Percentiles rank a stretch among this genome's conserved stretches.
phyloP scores from a whole-genome alignment of 2,329 filamentous ascomycete species.

The Botrytis porri region DNA sequence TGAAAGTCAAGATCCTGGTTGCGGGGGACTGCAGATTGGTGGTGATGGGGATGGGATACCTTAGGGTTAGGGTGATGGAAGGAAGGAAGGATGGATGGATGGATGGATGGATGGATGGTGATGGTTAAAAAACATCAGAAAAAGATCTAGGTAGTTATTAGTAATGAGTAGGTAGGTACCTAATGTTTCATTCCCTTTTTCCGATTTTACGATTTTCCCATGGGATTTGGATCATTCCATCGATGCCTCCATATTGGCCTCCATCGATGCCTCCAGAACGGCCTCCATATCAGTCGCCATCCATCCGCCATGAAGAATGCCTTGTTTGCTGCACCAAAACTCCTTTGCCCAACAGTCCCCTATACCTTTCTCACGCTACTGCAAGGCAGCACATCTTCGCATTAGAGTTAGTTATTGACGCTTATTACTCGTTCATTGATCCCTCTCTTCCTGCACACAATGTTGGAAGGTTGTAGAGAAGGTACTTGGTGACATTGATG shows the following conservation, averaged over 20 bases:
- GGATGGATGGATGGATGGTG: too few relatives aligned
- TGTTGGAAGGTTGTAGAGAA: background rate
- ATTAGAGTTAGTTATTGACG: background rate
- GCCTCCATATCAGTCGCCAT: background rate
- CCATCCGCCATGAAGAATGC: conserved; percentile 18
- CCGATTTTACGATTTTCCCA: background rate
- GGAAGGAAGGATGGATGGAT: too few relatives aligned
- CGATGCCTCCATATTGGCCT: background rate
- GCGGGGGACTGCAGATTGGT: background rate
- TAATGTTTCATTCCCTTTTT: background rate
- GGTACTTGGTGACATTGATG: background rate
- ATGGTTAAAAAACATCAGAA: background rate
- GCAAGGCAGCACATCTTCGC: background rate
- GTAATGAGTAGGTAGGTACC: background rate
- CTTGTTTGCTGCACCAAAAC: background rate
- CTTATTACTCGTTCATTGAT: background rate
- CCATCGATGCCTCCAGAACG: too few relatives aligned
- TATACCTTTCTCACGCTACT: conserved; percentile 6
- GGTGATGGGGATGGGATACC: background rate
- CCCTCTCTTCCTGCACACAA: background rate
- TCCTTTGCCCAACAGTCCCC: background rate
- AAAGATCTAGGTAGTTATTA: background rate
- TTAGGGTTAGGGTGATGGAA: too few relatives aligned
- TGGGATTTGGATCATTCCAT: background rate
- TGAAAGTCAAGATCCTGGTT: background rate